These are phyloP conservation scores for Quercus alba DNA, from an alignment of 306 rosid genomes.

Conservation along the genomic window DNA sequence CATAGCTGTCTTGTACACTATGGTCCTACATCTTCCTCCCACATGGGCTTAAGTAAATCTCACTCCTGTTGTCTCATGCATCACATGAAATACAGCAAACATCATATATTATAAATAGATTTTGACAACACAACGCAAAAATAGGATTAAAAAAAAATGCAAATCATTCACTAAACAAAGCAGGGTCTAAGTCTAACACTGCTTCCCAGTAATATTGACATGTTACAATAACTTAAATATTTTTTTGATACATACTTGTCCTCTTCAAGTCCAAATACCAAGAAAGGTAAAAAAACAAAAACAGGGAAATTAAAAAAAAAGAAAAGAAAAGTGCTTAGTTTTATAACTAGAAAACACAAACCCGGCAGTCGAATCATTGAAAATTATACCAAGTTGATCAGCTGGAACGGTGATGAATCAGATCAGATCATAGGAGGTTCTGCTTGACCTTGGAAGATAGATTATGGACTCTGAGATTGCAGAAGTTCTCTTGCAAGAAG, in stretches of 20 bases:
- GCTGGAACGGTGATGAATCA: constrained; percentile 31
- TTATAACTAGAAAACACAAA: constrained; percentile 16
- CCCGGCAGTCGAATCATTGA: neutral
- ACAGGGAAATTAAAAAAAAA: neutral
- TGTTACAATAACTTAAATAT: constrained; percentile 26
- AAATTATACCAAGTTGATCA: constrained; percentile 8
- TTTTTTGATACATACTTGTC: constrained; percentile 36
- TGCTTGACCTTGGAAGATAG: constrained; percentile 54
- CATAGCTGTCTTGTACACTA: constrained; percentile 13
- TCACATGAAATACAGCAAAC: constrained; percentile 50
- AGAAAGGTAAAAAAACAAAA: neutral
- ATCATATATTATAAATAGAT: constrained; percentile 7
- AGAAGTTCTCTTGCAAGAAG: constrained; percentile 74
- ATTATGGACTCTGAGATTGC: constrained; percentile 70
- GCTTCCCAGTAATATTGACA: constrained; percentile 34
- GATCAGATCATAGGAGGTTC: constrained; percentile 45
- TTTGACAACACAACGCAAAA: neutral
- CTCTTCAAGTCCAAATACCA: constrained; percentile 22
- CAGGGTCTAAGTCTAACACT: constrained; percentile 25
- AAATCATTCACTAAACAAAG: constrained; percentile 13
- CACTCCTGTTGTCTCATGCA: constrained; percentile 28
- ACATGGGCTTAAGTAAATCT: constrained; percentile 54
- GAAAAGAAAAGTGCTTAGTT: neutral
- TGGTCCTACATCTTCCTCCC: constrained; percentile 32
- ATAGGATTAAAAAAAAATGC: neutral